Conservation (phyloP, 2,329 filamentous ascomycete genomes). For the Grosmannia clavigera region DNA sequence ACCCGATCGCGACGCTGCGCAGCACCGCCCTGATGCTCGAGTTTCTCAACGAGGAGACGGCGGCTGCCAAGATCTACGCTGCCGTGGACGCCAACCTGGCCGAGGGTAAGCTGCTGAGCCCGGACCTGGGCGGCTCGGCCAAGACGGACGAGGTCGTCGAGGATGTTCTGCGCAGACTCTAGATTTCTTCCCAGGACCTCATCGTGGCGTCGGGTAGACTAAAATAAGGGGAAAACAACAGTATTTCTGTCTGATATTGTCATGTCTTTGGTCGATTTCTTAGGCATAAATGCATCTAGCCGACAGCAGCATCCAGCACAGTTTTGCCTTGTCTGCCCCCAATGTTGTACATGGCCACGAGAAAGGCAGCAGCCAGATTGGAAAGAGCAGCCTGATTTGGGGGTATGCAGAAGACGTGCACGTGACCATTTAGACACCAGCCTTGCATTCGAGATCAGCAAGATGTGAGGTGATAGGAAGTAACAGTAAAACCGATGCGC, state of each 20-base stretch:
- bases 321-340: no score
- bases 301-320: no score
- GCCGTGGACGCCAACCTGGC: constrained; percentile 85
- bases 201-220: not conserved
- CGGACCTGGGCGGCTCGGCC: constrained; percentile 80
- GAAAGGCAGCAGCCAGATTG: no score
- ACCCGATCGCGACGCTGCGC: constrained; percentile 88
- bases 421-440: no score
- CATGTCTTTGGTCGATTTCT: no score
- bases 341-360: no score
- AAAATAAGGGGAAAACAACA: not conserved
- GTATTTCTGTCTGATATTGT: not conserved
- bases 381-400: no score
- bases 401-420: no score
- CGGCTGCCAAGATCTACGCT: constrained; percentile 79
- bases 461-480: no score
- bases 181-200: constrained; percentile 17
- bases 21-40: constrained; percentile 92
- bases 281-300: no score
- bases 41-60: constrained; percentile 77
- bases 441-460: no score
- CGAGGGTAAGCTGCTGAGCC: constrained; percentile 70
- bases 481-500: no score
- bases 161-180: constrained; percentile 76
- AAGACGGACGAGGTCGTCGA: constrained; percentile 76